Evolutionary conservation across 2,329 filamentous ascomycete genomes (phyloP), one percentile per base, ranked within the genome.

Genomic region (Fusarium buxicola): DNA sequence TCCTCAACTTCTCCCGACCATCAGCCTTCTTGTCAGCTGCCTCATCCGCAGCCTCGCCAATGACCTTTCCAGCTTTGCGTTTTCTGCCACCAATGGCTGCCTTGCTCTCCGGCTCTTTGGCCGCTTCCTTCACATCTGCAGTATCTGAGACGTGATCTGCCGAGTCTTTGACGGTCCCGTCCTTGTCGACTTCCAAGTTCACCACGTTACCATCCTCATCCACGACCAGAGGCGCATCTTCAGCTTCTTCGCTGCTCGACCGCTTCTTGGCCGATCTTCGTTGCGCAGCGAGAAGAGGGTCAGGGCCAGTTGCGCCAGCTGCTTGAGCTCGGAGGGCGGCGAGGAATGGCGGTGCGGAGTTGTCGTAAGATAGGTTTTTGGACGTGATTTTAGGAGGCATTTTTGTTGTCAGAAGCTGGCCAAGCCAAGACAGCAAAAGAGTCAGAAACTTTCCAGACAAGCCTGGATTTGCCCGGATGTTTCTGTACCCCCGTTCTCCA

Each of bases 201-300:
- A 89, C 83, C 27, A 89, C 83, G 51, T 92, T 89, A 45, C 87
- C 90, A 5, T 84, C 81, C 72, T 92, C 91, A 65, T 94, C 86
- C 5, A 95, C 86, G 47, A 92, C 87, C 0, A 92, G 82, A 0
- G 92, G 92, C 45, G 83, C 89, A 73, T 94, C 91, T 66, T 94
- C 91, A 11, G 89, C 90, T 58, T 92, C 87, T 35, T 89, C 88
- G 66, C 89, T 87, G 57, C 80, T 85, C 13, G 84, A 86, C 31
- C 82, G 82, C 76, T 80, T 84, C 77, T 81, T 84, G 55, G 70
- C 75, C 44, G 81, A 78, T n/a, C 84, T 78, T 3, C 83, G 77
- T 15, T 78, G 79, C 7, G 77, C 78, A 2, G 83, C 80, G 32
- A 86, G 77, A 36, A 85, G 77, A 5, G 83, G 81, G 53, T 86